Evolutionary conservation across 2,329 filamentous ascomycete genomes (phyloP).

Genomic region (Daldinia sp.): DNA sequence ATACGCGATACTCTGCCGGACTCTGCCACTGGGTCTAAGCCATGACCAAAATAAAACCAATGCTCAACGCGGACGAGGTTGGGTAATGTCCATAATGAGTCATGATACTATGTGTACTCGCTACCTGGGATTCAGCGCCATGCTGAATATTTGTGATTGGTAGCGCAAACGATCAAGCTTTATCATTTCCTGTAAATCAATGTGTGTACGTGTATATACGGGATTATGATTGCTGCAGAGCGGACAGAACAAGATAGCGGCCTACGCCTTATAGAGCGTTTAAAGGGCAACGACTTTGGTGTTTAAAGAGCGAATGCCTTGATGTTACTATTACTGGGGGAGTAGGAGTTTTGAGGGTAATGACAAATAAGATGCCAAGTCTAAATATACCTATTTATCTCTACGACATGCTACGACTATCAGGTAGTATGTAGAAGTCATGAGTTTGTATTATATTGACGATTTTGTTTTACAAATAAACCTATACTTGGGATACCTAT

Average conservation of each 20-base stretch:
- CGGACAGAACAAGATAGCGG: conserved; percentile 7
- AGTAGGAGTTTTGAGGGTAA: not conserved
- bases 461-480: no score
- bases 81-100: not conserved
- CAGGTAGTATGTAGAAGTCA: not conserved
- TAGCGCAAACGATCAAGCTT: not conserved
- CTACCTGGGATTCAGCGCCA: conserved; percentile 4
- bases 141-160: conserved; percentile 9
- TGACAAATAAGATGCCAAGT: not conserved
- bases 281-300: conserved; percentile 7
- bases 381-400: conserved; percentile 4
- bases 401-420: not conserved
- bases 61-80: not conserved
- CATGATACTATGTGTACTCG: not conserved
- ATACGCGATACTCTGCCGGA: conserved; percentile 1
- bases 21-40: not conserved
- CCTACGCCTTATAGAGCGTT: conserved; percentile 17
- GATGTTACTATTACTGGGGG: not conserved
- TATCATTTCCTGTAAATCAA: conserved; percentile 6
- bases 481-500: not conserved
- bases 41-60: not conserved
- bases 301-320: not conserved
- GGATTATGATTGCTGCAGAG: not conserved
- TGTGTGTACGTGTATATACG: conserved; percentile 16
- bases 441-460: no score